A percentile compares a stretch with the other conserved stretches of the same genome.
These are phyloP conservation scores for Penicillium samsonianum DNA, from an alignment of 495 filamentous ascomycete species.

Conservation along the genomic window DNA sequence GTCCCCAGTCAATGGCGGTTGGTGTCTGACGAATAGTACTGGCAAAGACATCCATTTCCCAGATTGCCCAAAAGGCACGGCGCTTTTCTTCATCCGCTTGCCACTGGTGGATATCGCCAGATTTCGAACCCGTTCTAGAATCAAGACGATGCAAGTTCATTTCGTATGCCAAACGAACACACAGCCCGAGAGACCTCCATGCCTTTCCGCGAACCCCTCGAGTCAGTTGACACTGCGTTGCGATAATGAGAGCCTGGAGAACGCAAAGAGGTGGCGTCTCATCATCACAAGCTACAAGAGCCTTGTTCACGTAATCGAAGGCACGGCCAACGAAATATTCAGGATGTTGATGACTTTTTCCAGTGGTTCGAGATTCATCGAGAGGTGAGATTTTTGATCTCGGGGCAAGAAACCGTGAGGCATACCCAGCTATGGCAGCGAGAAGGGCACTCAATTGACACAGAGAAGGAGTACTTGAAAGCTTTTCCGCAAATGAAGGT, in stretches of 20 bases:
- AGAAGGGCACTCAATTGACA: neutral
- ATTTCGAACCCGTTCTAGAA: too few species aligned
- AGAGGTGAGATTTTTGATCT: neutral
- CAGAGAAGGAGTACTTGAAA: neutral
- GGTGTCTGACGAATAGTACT: neutral
- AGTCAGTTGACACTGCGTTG: neutral
- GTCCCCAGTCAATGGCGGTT: neutral
- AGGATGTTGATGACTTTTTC: neutral
- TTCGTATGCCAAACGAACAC: neutral
- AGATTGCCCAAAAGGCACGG: neutral
- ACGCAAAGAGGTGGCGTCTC: neutral
- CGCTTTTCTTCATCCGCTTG: neutral
- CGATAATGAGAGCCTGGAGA: neutral
- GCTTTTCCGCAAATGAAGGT: neutral
- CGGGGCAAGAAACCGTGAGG: neutral
- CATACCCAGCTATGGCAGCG: neutral
- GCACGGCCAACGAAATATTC: neutral
- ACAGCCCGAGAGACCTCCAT: neutral
- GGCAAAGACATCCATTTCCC: neutral
- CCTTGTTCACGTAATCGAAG: neutral
- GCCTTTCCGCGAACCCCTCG: neutral
- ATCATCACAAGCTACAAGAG: neutral
- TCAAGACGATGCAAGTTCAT: neutral
- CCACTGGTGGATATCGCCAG: neutral
- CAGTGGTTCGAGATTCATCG: neutral